Conservation (phyloP, 2,329 filamentous ascomycete genomes). For the Colletotrichum tofieldiae region DNA sequence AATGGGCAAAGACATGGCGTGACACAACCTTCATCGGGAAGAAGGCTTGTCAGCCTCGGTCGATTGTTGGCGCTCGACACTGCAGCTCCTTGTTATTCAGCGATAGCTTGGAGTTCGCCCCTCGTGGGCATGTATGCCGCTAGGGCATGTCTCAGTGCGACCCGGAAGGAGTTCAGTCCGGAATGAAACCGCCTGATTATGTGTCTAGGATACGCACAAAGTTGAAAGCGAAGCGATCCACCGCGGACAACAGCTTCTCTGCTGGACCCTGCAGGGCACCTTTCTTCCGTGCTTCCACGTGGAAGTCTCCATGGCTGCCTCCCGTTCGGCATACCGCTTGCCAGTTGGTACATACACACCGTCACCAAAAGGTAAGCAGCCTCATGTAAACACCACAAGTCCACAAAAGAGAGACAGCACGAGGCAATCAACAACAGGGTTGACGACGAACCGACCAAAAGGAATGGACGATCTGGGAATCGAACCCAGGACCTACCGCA, state of each 20-base stretch:
- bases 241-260: not conserved
- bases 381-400: not conserved
- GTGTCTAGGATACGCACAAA: not conserved
- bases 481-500: conserved; percentile 42
- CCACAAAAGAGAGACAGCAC: not conserved
- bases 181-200: not conserved
- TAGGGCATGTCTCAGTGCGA: not conserved
- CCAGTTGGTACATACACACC: not conserved
- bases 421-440: too few relatives aligned
- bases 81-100: not conserved
- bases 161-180: not conserved
- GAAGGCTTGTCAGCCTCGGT: conserved; percentile 20
- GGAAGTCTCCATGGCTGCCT: not conserved
- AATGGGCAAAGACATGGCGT: not conserved
- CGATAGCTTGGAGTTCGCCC: not conserved
- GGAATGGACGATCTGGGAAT: conserved; percentile 39
- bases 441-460: not conserved
- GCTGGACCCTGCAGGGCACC: not conserved
- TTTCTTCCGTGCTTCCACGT: not conserved
- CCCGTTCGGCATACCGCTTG: not conserved
- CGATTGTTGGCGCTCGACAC: not conserved
- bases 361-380: not conserved
- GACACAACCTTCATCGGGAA: conserved; percentile 10
- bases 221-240: not conserved
- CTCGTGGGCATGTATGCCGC: not conserved